Evolutionary conservation across 176 grass and related monocot genomes (phyloP).

Genomic region (Panicum miliaceum): DNA sequence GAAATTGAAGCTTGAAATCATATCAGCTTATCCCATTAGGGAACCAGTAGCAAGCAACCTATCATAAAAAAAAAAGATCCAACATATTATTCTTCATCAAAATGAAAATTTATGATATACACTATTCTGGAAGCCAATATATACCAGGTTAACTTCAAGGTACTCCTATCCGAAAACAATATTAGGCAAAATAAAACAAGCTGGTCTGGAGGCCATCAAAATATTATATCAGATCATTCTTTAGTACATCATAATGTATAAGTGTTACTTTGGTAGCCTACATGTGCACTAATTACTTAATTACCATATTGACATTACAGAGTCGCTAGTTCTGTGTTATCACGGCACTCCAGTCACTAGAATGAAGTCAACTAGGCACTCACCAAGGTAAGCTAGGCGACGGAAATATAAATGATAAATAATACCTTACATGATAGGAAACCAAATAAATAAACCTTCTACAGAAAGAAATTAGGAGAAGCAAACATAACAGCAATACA

Average conservation of each 20-base stretch:
- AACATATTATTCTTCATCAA: neutral
- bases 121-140: neutral
- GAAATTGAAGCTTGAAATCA: conserved; percentile 2
- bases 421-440: neutral
- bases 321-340: neutral
- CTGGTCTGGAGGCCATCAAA: neutral
- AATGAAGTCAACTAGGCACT: neutral
- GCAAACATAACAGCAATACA: neutral
- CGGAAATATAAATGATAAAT: neutral
- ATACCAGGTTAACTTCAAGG: neutral
- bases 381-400: neutral
- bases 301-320: neutral
- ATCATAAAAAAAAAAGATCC: conserved; percentile 16
- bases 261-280: neutral
- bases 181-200: conserved; percentile 39
- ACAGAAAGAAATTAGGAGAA: neutral
- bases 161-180: neutral
- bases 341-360: neutral
- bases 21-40: neutral
- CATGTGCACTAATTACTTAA: neutral
- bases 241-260: neutral
- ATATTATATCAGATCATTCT: conserved; percentile 23
- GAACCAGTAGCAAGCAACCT: neutral
- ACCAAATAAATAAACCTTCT: neutral
- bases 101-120: neutral